Conservation (phyloP, 2,329 filamentous ascomycete genomes). For the Acephala macrosclerotiorum region DNA sequence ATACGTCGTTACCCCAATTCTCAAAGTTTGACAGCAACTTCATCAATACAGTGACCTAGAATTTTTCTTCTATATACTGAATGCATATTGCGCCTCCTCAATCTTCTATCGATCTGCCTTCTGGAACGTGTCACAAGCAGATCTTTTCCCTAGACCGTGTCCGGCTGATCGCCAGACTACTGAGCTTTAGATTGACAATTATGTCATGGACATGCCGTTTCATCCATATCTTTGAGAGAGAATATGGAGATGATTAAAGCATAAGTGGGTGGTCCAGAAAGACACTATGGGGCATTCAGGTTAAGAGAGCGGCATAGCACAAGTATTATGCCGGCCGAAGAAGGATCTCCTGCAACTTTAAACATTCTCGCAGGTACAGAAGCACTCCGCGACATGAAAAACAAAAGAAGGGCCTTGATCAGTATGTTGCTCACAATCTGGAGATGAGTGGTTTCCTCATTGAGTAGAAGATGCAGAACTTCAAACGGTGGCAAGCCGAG, state of each 20-base stretch:
- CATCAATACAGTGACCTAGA: background rate
- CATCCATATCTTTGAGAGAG: background rate
- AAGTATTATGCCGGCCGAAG: background rate
- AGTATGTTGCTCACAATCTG: too few relatives aligned
- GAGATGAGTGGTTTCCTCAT: too few relatives aligned
- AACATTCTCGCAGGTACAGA: background rate
- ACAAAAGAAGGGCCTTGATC: too few relatives aligned
- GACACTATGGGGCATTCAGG: background rate
- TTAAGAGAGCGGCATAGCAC: constrained; percentile 4
- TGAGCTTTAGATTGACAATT: background rate
- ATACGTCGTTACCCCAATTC: too few relatives aligned
- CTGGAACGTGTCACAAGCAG: constrained; percentile 5
- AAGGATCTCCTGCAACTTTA: background rate
- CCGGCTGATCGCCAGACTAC: constrained; percentile 2
- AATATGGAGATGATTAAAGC: background rate
- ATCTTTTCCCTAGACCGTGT: background rate
- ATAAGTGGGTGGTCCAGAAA: background rate
- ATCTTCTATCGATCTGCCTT: background rate
- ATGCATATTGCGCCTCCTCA: background rate
- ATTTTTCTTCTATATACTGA: background rate
- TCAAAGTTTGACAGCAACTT: background rate
- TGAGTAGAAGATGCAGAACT: too few relatives aligned
- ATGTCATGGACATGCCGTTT: background rate
- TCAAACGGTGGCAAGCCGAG: too few relatives aligned
- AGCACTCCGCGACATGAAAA: too few relatives aligned